A percentile compares a stretch with the other conserved stretches of the same genome.
Evolutionary conservation across 2,329 filamentous ascomycete species (phyloP).

Genomic region (Cladophialophora immunda): DNA sequence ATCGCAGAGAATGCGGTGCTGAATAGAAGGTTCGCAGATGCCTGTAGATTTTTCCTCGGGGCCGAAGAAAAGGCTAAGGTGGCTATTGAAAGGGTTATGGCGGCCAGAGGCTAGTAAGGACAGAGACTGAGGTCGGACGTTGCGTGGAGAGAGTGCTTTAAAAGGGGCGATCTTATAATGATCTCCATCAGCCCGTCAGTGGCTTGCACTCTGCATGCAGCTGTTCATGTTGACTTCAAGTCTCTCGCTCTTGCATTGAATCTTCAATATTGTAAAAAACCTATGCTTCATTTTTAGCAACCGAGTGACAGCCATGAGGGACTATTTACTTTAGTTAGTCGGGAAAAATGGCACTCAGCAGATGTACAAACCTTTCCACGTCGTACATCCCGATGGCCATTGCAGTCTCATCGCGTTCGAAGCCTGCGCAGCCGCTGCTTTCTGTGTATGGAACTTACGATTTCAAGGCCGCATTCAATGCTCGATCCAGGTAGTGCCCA

Average conservation of each 20-base stretch:
- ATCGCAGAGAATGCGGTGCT: conserved; percentile 8
- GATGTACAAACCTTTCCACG: background rate
- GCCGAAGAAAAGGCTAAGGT: conserved; percentile 4
- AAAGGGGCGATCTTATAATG: background rate
- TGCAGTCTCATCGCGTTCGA: background rate
- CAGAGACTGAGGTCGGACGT: background rate
- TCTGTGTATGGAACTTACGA: conserved; percentile 13
- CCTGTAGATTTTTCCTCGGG: conserved; percentile 1
- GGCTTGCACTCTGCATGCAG: background rate
- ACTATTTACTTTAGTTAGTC: background rate
- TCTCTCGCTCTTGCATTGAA: background rate
- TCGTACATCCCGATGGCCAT: background rate
- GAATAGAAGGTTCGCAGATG: conserved; percentile 8
- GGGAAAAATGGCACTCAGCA: background rate
- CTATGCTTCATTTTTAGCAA: background rate
- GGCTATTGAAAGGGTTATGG: conserved; percentile 1
- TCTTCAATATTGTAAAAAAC: background rate
- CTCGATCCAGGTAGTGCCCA: conserved; percentile 9
- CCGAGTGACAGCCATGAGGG: background rate
- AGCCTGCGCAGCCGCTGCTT: conserved; percentile 8
- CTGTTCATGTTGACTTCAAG: background rate
- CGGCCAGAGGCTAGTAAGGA: background rate
- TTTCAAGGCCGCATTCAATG: conserved; percentile 14
- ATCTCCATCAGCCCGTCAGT: background rate
- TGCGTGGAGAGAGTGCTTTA: background rate